These are phyloP conservation scores for Picea glauca DNA, from an alignment of 75 land plant genomes.

Conservation along the genomic window DNA sequence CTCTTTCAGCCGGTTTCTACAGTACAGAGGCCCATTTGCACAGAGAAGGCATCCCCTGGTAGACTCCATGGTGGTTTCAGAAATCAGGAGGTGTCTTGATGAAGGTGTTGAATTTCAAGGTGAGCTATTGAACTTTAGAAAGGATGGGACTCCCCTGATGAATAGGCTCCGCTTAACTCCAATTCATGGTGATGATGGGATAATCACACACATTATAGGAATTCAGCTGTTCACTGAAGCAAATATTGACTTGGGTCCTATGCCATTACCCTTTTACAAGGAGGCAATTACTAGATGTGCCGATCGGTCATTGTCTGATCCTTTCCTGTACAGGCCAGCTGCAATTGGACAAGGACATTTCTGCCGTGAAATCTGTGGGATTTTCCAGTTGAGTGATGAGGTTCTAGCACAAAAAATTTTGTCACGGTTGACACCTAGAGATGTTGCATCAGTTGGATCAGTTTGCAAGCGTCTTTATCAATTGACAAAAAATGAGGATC, in stretches of 20 bases:
- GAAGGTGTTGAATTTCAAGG: slow-evolving; percentile 72
- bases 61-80: slow-evolving; percentile 49
- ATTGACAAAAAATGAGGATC: slow-evolving; percentile 62
- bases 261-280: slow-evolving; percentile 30
- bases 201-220: slow-evolving; percentile 73
- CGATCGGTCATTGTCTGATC: slow-evolving; percentile 15
- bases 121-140: slow-evolving; percentile 71
- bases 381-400: slow-evolving; percentile 65
- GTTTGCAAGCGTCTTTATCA: slow-evolving; percentile 58
- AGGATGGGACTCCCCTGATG: slow-evolving; percentile 80
- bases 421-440: slow-evolving; percentile 54
- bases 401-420: slow-evolving; percentile 65
- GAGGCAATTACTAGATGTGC: slow-evolving; percentile 8
- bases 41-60: slow-evolving; percentile 75
- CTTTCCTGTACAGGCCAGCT: slow-evolving; percentile 12
- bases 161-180: slow-evolving; percentile 63
- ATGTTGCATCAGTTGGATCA: slow-evolving; percentile 70
- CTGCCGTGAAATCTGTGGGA: slow-evolving; percentile 33
- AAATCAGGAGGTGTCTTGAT: slow-evolving; percentile 63
- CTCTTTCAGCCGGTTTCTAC: slow-evolving; percentile 69
- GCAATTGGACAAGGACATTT: slow-evolving; percentile 14
- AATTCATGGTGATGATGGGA: slow-evolving; percentile 72
- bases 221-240: slow-evolving; percentile 65
- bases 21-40: slow-evolving; percentile 74
- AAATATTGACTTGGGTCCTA: slow-evolving; percentile 64